A percentile compares a stretch with the other conserved stretches of the same genome.
phyloP scores from a whole-genome alignment of 2,329 filamentous ascomycete genomes.

The Trichoderma sp. region DNA sequence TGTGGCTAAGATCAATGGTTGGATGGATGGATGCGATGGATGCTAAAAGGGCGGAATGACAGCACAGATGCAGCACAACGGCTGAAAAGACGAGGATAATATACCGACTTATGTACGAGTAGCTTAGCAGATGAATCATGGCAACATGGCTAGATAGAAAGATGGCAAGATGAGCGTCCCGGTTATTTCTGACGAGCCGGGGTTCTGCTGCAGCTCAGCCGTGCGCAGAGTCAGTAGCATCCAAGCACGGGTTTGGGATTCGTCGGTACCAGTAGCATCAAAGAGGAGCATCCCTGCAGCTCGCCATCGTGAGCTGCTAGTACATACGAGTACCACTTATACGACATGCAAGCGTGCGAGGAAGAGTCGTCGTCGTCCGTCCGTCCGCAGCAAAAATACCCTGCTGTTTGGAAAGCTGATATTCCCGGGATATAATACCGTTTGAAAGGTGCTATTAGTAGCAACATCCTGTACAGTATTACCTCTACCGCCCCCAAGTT shows the following conservation, averaged over 20 bases:
- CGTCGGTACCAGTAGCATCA: background rate
- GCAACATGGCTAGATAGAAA: background rate
- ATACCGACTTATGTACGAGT: background rate
- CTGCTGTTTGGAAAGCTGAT: background rate
- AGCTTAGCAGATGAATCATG: background rate
- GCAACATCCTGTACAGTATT: background rate
- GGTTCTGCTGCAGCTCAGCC: slow-evolving; percentile 2
- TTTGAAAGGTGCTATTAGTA: background rate
- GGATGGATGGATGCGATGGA: background rate
- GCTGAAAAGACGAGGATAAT: background rate
- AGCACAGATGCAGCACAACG: background rate
- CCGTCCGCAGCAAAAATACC: background rate
- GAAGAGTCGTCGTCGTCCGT: background rate
- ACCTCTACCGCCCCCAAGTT: background rate
- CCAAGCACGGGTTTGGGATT: background rate
- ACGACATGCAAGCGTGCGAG: background rate
- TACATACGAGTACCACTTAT: background rate
- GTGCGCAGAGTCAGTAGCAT: background rate
- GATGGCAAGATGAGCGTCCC: background rate
- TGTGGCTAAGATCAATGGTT: background rate
- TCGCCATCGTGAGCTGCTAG: background rate
- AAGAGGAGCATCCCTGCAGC: background rate
- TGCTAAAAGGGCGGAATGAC: background rate
- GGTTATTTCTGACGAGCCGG: background rate
- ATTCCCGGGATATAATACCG: background rate